Conservation (phyloP, 1,284 basidiomycete genomes). For the Macrocystidia cucumis region DNA sequence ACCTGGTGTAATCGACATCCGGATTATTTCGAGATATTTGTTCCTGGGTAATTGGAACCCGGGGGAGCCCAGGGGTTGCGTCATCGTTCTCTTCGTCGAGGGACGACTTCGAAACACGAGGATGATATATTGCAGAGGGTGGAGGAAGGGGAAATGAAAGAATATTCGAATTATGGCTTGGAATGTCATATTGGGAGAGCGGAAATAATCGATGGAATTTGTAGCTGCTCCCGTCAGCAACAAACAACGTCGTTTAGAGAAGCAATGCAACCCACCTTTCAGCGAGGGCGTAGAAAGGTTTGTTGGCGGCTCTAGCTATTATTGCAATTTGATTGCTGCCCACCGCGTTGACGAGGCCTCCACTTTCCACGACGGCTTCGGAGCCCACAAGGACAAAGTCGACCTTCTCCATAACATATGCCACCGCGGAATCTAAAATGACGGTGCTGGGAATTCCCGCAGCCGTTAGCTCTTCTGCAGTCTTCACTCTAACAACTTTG, state of each 20-base stretch:
- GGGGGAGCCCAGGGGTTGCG: too few relatives aligned
- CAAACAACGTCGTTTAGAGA: too few relatives aligned
- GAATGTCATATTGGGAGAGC: slow-evolving; percentile 93
- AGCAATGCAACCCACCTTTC: slow-evolving; percentile 57
- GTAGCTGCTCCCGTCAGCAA: too few relatives aligned
- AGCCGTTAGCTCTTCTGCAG: slow-evolving; percentile 76
- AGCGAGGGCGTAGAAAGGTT: slow-evolving; percentile 95
- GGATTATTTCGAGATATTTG: slow-evolving; percentile 76
- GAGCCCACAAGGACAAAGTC: slow-evolving; percentile 95
- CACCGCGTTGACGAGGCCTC: slow-evolving; percentile 82
- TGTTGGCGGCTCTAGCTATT: slow-evolving; percentile 90
- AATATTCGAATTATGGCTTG: slow-evolving; percentile 69
- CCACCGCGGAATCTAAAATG: slow-evolving; percentile 93
- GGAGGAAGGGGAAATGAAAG: slow-evolving; percentile 51
- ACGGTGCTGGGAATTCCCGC: slow-evolving; percentile 93
- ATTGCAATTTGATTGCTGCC: slow-evolving; percentile 97
- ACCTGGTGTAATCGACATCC: slow-evolving; percentile 81
- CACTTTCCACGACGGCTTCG: slow-evolving; percentile 95
- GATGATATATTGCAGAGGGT: slow-evolving; percentile 12
- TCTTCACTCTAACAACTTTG: slow-evolving; percentile 60
- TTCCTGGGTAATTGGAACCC: slow-evolving; percentile 66
- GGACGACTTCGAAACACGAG: too few relatives aligned
- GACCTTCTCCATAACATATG: slow-evolving; percentile 93
- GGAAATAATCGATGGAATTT: slow-evolving; percentile 98
- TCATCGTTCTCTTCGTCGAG: too few relatives aligned